Percentiles rank a stretch among this genome's conserved stretches.
These are phyloP conservation scores for Pseudocercospora macadamiae DNA, from an alignment of 2,329 filamentous ascomycete genomes.

Conservation along the genomic window DNA sequence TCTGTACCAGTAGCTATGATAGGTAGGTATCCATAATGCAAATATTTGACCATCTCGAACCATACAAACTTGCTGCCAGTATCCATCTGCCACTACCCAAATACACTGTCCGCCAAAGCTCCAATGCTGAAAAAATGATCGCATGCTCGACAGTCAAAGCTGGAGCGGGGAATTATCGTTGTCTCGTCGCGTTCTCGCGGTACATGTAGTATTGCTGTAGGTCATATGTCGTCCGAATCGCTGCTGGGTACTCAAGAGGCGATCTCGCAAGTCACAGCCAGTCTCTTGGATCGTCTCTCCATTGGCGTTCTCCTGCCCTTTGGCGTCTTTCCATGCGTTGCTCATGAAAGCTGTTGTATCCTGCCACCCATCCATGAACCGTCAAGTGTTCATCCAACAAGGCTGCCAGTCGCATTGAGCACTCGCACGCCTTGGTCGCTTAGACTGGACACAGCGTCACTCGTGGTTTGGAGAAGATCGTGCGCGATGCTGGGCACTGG, in stretches of 20 bases:
- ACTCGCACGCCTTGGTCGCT: constrained; percentile 6
- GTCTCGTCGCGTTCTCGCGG: not conserved
- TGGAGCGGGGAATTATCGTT: constrained; percentile 4
- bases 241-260: too few species aligned
- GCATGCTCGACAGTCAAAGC: constrained; percentile 3
- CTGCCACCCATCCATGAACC: not conserved
- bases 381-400: not conserved
- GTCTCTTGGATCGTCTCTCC: too few species aligned
- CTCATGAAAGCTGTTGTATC: not conserved
- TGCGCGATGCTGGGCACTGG: constrained; percentile 12
- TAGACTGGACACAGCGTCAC: constrained; percentile 20
- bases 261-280: too few species aligned
- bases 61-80: too few species aligned
- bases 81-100: not conserved
- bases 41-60: too few species aligned
- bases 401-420: constrained; percentile 15
- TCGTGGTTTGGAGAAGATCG: constrained; percentile 17
- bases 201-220: not conserved
- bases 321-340: not conserved
- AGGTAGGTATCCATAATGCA: too few species aligned
- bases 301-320: too few species aligned
- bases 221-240: not conserved
- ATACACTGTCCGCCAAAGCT: not conserved
- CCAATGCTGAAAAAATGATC: not conserved
- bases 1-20: too few species aligned